Percentiles rank a stretch among this genome's conserved stretches.
Conservation (phyloP, 2,329 filamentous ascomycete genomes). For the Colletotrichum sp. region DNA sequence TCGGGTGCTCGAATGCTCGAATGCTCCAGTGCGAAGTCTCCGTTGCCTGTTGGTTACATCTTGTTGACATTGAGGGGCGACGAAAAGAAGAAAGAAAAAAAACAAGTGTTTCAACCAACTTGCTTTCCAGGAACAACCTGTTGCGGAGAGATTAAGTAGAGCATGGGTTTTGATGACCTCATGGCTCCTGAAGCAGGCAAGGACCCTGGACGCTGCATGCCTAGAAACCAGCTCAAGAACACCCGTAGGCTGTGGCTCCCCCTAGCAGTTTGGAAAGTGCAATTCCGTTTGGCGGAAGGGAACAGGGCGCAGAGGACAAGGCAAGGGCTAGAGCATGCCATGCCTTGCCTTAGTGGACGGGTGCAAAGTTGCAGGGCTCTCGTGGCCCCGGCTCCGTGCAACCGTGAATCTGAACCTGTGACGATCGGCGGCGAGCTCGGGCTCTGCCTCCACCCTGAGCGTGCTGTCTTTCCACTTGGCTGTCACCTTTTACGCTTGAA, state of each 20-base stretch:
- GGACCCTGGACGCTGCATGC: not conserved
- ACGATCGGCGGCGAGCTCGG: slow-evolving; percentile 14
- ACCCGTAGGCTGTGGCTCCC: not conserved
- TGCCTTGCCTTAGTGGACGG: not conserved
- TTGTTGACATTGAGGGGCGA: not conserved
- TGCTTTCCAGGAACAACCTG: slow-evolving; percentile 7
- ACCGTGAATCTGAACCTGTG: slow-evolving; percentile 14
- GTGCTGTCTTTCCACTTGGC: not conserved
- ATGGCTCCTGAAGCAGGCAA: slow-evolving; percentile 5
- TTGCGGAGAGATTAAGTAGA: slow-evolving; percentile 18
- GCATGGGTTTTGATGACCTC: slow-evolving; percentile 17
- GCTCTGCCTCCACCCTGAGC: not conserved
- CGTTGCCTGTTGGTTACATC: not conserved
- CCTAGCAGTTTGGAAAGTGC: not conserved
- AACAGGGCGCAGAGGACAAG: not conserved
- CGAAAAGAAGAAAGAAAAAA: not conserved
- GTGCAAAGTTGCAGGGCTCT: slow-evolving; percentile 2
- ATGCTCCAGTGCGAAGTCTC: not conserved
- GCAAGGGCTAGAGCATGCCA: not conserved
- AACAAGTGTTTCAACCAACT: not conserved
- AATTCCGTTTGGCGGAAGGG: not conserved
- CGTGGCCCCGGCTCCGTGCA: slow-evolving; percentile 3
- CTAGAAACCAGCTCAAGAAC: not conserved
- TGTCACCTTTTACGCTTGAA: not conserved
- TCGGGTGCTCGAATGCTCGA: not conserved